phyloP scores from a whole-genome alignment of 768 basidiomycete species.

The Rhizopogon rudus region DNA sequence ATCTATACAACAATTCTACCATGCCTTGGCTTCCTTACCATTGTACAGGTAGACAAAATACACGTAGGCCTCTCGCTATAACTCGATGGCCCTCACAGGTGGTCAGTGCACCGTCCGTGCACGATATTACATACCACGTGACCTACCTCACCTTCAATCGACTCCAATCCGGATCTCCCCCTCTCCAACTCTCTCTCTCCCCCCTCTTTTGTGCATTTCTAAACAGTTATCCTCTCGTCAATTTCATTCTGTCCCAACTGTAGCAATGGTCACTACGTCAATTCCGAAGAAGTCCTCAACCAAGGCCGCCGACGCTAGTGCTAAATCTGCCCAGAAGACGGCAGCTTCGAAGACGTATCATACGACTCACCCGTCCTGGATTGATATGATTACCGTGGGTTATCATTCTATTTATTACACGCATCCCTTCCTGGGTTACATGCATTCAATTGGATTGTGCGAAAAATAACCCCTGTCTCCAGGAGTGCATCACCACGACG shows the following conservation, averaged over 20 bases:
- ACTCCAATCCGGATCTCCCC: constrained; percentile 19
- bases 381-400: constrained; percentile 40
- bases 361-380: constrained; percentile 48
- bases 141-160: constrained; percentile 2
- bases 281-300: constrained; percentile 33
- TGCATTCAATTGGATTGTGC: constrained; percentile 29
- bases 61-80: background rate
- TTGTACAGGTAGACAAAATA: background rate
- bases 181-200: constrained; percentile 12
- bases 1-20: too few relatives aligned
- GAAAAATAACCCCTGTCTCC: constrained; percentile 5
- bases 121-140: constrained; percentile 23
- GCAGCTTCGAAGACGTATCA: constrained; percentile 32
- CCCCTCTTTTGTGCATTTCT: background rate
- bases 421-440: constrained; percentile 2
- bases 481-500: constrained; percentile 72
- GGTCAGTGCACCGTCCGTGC: constrained; percentile 21
- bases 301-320: constrained; percentile 25
- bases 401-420: constrained; percentile 19
- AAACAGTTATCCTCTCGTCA: constrained; percentile 1
- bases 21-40: background rate
- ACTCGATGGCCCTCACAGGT: background rate
- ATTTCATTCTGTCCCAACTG: background rate
- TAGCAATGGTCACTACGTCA: constrained; percentile 17
- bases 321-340: constrained; percentile 21